Conservation (phyloP, 1,284 basidiomycete species). For the Austropuccinia psidii region DNA sequence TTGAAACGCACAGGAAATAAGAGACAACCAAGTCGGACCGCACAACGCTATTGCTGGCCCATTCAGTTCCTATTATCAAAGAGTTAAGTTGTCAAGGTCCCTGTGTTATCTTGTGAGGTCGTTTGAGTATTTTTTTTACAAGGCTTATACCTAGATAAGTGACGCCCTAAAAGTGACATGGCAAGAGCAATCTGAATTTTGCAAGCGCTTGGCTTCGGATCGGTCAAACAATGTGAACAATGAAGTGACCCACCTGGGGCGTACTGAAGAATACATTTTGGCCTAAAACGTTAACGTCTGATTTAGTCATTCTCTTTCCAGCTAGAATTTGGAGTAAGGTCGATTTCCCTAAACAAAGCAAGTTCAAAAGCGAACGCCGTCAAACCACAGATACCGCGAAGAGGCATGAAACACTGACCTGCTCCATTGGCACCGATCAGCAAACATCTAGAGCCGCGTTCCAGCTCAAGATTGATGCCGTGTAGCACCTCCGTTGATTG, state of each 20-base stretch:
- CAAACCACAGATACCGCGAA: not conserved
- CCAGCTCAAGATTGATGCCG: constrained; percentile 54
- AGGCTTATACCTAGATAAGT: constrained; percentile 81
- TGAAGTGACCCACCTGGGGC: constrained; percentile 47
- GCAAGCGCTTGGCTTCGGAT: not conserved
- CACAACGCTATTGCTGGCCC: constrained; percentile 96
- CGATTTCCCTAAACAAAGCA: constrained; percentile 72
- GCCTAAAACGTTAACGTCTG: constrained; percentile 58
- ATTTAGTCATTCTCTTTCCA: constrained; percentile 71
- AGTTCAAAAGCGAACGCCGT: not conserved
- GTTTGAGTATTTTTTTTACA: too few relatives aligned
- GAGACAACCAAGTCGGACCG: constrained; percentile 83
- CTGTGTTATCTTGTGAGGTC: not conserved
- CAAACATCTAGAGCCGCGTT: constrained; percentile 68
- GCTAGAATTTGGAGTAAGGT: constrained; percentile 89
- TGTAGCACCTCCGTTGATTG: not conserved
- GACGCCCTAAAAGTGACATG: constrained; percentile 54
- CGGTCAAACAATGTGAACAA: not conserved
- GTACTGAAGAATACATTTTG: constrained; percentile 69
- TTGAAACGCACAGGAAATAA: constrained; percentile 59
- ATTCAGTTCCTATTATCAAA: constrained; percentile 45
- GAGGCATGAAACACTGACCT: constrained; percentile 53
- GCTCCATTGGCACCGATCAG: constrained; percentile 79
- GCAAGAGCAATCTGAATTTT: not conserved
- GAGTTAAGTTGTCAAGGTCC: not conserved